Evolutionary conservation across 2,329 filamentous ascomycete species (phyloP), one percentile per base, ranked within the genome.

Genomic region (Sclerotinia trifoliorum): DNA sequence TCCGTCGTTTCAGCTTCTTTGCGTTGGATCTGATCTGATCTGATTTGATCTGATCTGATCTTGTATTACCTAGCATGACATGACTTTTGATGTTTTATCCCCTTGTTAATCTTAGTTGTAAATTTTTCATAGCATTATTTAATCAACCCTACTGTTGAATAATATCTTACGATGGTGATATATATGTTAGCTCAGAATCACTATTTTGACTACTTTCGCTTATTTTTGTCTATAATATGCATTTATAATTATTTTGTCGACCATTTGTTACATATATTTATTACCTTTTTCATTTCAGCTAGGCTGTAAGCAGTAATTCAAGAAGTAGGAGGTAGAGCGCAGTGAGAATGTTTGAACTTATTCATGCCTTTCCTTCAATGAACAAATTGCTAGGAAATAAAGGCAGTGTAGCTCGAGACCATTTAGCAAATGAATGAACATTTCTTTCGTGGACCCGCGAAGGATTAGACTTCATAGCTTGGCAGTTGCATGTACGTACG

Each of bases 401-500:
- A 11, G 83, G 83, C 67, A 83, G 80, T 17, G 78, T 82, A 39
- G 82, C 83, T 13, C 80, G 82, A 48, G 83, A 85, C 71, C 80
- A 84, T 63, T 80, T 84, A 21, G 83, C 83, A 29, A 80, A 80
- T 61, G 83, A 85, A 72, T 80, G 82, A 15, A 86, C 82, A 2
- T 84, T 83, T 72, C 79, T 85, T 26, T 81, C 83, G 42, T 85
- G 83, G 83, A 80, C 82, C 15, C 79, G 83, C 15, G 84, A 81
- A 3, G 82, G 82, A 0, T 80, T 85, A 6, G 83, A 82, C 7
- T 84, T 84, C 75, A 79, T 84, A 49, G 83, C 82, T 1, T 85
- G 1, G 83, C 83, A 26, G 81, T 84, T 42, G 83, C 83, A n/a
- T 75, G 81, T 51, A 79, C 81, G 63, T 4, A 13, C 11, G 11